These are phyloP conservation scores for Termitomyces sp. DNA, from an alignment of 768 basidiomycete genomes.

Conservation along the genomic window DNA sequence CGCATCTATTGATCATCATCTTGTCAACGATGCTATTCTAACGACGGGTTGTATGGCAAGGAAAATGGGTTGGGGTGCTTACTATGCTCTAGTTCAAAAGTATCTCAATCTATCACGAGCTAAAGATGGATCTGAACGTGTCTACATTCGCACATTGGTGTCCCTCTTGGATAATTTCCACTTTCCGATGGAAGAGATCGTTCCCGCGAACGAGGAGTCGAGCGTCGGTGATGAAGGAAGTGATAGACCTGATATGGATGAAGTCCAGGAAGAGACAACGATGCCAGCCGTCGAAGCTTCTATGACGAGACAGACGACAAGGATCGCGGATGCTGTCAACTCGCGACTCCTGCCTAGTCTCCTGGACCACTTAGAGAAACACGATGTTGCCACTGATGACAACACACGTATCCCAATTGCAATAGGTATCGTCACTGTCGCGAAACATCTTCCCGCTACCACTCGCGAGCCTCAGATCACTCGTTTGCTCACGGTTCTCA, in stretches of 20 bases:
- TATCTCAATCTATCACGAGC: constrained; percentile 66
- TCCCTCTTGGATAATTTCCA: constrained; percentile 86
- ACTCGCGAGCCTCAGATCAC: constrained; percentile 63
- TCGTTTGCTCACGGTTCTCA: constrained; percentile 75
- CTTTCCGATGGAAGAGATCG: constrained; percentile 70
- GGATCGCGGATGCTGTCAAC: constrained; percentile 74
- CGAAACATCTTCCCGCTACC: constrained; percentile 66
- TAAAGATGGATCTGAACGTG: constrained; percentile 69
- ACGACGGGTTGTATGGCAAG: constrained; percentile 75
- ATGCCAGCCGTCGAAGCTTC: background rate
- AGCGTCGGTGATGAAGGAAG: constrained; percentile 28
- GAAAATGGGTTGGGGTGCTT: constrained; percentile 78
- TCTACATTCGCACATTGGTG: constrained; percentile 82
- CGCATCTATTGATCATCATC: constrained; percentile 68
- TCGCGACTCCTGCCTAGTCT: constrained; percentile 72
- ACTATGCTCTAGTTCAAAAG: constrained; percentile 72
- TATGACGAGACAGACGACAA: constrained; percentile 18
- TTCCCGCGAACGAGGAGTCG: constrained; percentile 26
- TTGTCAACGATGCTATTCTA: constrained; percentile 85
- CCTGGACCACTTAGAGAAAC: constrained; percentile 74
- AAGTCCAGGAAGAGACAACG: background rate
- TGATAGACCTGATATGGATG: constrained; percentile 13
- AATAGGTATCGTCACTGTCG: constrained; percentile 80
- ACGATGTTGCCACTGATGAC: constrained; percentile 75
- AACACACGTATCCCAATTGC: constrained; percentile 84